A percentile compares a stretch with the other conserved stretches of the same genome.
These are phyloP conservation scores for Neurospora sp. DNA, from an alignment of 495 filamentous ascomycete species.

Conservation along the genomic window DNA sequence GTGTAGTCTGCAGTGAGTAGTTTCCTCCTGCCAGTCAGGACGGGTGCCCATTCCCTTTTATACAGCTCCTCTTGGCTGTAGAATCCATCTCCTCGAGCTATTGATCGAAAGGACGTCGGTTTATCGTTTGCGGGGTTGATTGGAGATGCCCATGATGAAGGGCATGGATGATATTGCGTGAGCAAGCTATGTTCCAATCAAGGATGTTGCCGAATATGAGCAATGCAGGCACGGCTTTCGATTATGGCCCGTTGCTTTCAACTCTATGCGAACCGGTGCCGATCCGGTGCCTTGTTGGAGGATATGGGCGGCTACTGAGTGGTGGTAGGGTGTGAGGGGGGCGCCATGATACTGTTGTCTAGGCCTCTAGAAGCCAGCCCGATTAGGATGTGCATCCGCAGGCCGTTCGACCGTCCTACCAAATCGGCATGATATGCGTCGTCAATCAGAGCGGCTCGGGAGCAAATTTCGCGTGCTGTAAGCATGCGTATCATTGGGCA, in stretches of 20 bases:
- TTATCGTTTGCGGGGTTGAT: slow-evolving; percentile 4
- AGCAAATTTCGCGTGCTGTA: not conserved
- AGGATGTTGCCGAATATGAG: not conserved
- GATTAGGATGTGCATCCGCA: not conserved
- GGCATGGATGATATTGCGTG: slow-evolving; percentile 17
- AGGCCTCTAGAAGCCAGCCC: not conserved
- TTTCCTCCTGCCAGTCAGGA: not conserved
- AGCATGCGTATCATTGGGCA: not conserved
- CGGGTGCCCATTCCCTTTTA: not conserved
- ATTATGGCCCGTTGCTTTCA: not conserved
- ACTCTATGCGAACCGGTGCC: not conserved
- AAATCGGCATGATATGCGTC: not conserved
- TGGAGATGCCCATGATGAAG: slow-evolving; percentile 5
- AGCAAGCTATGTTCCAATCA: slow-evolving; percentile 8
- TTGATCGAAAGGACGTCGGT: not conserved
- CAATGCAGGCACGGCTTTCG: not conserved
- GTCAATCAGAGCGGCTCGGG: not conserved
- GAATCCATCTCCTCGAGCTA: not conserved
- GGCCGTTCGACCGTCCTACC: not conserved
- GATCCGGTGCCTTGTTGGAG: not conserved
- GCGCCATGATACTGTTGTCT: not conserved
- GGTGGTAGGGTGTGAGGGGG: not conserved
- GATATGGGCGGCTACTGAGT: not conserved
- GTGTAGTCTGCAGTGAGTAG: not conserved
- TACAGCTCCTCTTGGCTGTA: not conserved